These are phyloP conservation scores for Colletotrichum australisinense DNA, from an alignment of 2,329 filamentous ascomycete species.

Conservation along the genomic window DNA sequence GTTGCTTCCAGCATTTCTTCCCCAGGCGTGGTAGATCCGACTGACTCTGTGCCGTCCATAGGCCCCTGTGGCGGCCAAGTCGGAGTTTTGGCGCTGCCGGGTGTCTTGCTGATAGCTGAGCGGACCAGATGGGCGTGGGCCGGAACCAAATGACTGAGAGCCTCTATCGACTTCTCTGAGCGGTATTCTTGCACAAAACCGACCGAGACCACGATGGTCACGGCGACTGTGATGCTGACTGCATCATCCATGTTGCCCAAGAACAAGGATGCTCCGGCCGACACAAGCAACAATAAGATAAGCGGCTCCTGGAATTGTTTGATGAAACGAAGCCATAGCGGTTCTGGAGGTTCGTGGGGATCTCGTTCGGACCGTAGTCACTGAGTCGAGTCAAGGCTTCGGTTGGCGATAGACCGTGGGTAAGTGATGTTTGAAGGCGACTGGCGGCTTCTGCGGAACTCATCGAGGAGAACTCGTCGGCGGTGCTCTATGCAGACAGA, in stretches of 20 bases:
- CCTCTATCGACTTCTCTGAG: slow-evolving; percentile 97
- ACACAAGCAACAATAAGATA: slow-evolving; percentile 90
- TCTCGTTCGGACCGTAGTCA: slow-evolving; percentile 90
- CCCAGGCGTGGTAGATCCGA: slow-evolving; percentile 65
- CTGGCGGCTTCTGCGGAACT: slow-evolving; percentile 83
- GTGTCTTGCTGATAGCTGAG: slow-evolving; percentile 53
- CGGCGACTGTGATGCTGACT: slow-evolving; percentile 93
- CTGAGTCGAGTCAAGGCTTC: slow-evolving; percentile 85
- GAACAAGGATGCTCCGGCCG: slow-evolving; percentile 87
- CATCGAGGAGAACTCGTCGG: slow-evolving; percentile 74
- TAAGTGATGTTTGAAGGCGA: slow-evolving; percentile 84
- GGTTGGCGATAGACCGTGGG: slow-evolving; percentile 80
- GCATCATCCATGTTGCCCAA: slow-evolving; percentile 96
- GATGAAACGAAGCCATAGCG: slow-evolving; percentile 92
- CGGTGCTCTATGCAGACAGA: slow-evolving; percentile 55
- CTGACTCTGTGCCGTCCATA: slow-evolving; percentile 49
- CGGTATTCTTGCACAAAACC: slow-evolving; percentile 98
- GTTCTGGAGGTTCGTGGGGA: slow-evolving; percentile 92
- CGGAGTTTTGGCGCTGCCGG: slow-evolving; percentile 48
- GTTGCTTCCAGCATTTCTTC: slow-evolving; percentile 75
- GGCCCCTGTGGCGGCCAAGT: slow-evolving; percentile 63
- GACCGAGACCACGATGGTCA: slow-evolving; percentile 96
- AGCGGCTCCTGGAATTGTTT: slow-evolving; percentile 98
- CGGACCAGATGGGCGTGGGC: slow-evolving; percentile 97
- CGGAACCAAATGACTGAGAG: slow-evolving; percentile 91